Conservation (phyloP, 2,329 filamentous ascomycete genomes). For the Aspergillus proliferans region DNA sequence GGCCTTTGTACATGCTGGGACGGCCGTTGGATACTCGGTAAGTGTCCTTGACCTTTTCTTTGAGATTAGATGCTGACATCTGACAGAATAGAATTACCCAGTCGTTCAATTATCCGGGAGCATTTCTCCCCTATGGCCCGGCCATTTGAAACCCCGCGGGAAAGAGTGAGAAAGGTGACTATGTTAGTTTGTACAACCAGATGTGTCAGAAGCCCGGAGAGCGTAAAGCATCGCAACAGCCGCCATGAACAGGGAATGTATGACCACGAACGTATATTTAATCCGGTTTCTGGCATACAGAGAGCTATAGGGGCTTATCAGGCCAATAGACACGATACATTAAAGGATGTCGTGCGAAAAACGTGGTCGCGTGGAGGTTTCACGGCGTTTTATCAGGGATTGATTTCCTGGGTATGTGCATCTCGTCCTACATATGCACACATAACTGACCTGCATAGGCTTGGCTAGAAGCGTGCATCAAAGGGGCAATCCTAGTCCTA, state of each 20-base stretch:
- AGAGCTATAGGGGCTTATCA: slow-evolving; percentile 11
- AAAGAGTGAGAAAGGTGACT: slow-evolving; percentile 7
- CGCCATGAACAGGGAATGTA: slow-evolving; percentile 23
- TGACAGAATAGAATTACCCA: slow-evolving; percentile 11
- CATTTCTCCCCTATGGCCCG: slow-evolving; percentile 13
- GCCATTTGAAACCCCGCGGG: slow-evolving; percentile 8
- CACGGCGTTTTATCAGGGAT: slow-evolving; percentile 3
- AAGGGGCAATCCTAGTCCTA: slow-evolving; percentile 94
- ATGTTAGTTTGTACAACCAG: slow-evolving; percentile 9
- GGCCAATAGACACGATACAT: not conserved
- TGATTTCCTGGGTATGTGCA: slow-evolving; percentile 3
- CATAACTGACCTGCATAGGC: slow-evolving; percentile 54
- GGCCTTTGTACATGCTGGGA: slow-evolving; percentile 7
- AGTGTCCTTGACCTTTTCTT: not conserved
- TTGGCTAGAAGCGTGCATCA: slow-evolving; percentile 98
- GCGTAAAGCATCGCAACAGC: slow-evolving; percentile 23
- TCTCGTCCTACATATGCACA: not conserved
- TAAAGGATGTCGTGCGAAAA: not conserved
- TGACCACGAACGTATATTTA: slow-evolving; percentile 22
- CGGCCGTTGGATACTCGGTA: not conserved
- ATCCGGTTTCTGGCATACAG: slow-evolving; percentile 22
- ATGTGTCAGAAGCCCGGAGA: slow-evolving; percentile 14
- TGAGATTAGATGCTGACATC: not conserved
- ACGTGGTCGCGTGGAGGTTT: not conserved
- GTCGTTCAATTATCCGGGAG: slow-evolving; percentile 11